Evolutionary conservation across 2,329 filamentous ascomycete species (phyloP).

Genomic region (Colletotrichum sidae): DNA sequence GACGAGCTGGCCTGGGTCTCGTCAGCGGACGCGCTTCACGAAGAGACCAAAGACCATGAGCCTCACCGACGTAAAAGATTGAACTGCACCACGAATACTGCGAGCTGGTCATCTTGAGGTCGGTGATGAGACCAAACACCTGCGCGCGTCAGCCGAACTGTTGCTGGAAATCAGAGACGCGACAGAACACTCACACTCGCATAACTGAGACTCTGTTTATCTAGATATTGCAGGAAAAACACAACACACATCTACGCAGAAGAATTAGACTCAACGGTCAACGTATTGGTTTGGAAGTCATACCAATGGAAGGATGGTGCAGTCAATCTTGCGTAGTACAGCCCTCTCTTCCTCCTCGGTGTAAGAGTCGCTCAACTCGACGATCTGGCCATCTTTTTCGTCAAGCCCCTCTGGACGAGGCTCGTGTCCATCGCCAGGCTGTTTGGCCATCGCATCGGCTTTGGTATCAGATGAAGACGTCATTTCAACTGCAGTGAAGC

Average conservation of each 20-base stretch:
- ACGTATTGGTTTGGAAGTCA: neutral
- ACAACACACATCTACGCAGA: slow-evolving; percentile 51
- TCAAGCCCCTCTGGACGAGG: slow-evolving; percentile 2
- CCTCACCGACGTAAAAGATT: slow-evolving; percentile 47
- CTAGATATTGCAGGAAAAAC: slow-evolving; percentile 57
- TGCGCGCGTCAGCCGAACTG: neutral
- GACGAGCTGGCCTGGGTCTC: slow-evolving; percentile 50
- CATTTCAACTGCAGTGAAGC: neutral
- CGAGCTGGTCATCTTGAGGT: slow-evolving; percentile 55
- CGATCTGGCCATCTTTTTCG: slow-evolving; percentile 38
- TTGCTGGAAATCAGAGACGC: too few species aligned
- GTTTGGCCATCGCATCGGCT: neutral
- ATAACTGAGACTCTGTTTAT: slow-evolving; percentile 63
- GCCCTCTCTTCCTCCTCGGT: slow-evolving; percentile 47
- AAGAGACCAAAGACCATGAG: slow-evolving; percentile 32
- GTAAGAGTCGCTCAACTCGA: slow-evolving; percentile 38
- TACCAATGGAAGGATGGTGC: slow-evolving; percentile 46
- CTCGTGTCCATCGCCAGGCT: neutral
- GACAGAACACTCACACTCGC: slow-evolving; percentile 43
- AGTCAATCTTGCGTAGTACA: slow-evolving; percentile 48
- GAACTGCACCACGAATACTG: slow-evolving; percentile 62
- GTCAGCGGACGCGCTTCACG: neutral
- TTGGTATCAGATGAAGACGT: neutral
- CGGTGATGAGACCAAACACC: slow-evolving; percentile 58
- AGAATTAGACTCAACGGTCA: slow-evolving; percentile 2